Evolutionary conservation across 768 basidiomycete genomes (phyloP), one percentile per base, ranked within the genome.

Genomic region (Termitomyces sp.): DNA sequence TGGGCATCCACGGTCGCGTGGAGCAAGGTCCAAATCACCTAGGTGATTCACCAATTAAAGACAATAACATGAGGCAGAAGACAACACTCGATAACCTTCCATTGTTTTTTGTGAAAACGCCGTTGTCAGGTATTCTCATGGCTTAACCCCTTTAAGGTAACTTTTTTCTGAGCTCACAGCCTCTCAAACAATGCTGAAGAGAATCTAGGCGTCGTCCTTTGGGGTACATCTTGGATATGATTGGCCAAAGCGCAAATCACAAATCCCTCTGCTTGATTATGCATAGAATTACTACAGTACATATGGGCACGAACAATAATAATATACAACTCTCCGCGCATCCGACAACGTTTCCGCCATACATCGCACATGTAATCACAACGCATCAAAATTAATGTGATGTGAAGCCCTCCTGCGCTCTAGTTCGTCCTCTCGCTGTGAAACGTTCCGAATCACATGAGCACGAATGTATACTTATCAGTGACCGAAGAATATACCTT

Each of bases 371-470:
- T 46, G 46, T 63, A 16, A 47, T 79, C 77, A 97, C 64, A 98
- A 74, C 12, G 96, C 96, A 69, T 95, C 94, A 65, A 99, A 98
- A 63, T 99, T 99, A 70, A 99, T 96, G 65, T 93, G 88, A 72
- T 97, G 94, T n/a, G 94, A 87, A 30, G 86, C 84, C 63, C 88
- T 80, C 64, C 92, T 80, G 57, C 94, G 71, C 70, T 99, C 96
- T 64, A 89, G 68, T 72, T 99, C 96, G 68, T 98, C 96, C 67
- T 98, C 95, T 59, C 92, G 79, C 94, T 96, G 68, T 23, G 61
- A 27, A 44, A 39, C 6, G n/a, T 51, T 40, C 9, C 11, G 30
- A 16, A 19, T 35, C 23, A 28, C 19, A 41, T 45, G 39, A 41
- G 47, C 41, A 55, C 34, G 12, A 60, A 39, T 47, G 14, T 42